Evolutionary conservation across 805 yeast species (phyloP).

Genomic region (Lipomyces starkeyi): DNA sequence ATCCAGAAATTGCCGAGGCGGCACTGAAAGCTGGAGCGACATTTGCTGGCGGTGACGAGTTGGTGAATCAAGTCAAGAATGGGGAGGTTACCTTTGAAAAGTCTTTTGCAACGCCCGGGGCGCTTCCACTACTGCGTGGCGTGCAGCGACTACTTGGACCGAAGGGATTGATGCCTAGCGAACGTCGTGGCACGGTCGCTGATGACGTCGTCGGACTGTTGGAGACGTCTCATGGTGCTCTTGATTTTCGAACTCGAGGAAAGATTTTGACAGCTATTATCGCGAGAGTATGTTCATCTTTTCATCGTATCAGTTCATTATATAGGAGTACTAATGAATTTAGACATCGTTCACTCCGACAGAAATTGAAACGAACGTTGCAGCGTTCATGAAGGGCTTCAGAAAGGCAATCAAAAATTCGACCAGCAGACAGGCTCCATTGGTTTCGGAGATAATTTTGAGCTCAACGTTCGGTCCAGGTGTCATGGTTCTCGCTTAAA

Average conservation of each 20-base stretch:
- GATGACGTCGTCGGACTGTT: conserved; percentile 22
- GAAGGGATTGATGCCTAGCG: conserved; percentile 84
- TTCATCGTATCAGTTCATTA: neutral
- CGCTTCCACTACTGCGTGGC: conserved; percentile 62
- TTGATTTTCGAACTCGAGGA: conserved; percentile 21
- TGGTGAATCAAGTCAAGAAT: conserved; percentile 66
- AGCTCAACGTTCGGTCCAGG: conserved; percentile 33
- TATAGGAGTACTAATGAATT: neutral
- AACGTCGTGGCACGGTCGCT: conserved; percentile 80
- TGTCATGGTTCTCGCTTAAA: conserved; percentile 25
- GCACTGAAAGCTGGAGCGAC: conserved; percentile 67
- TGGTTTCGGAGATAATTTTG: conserved; percentile 28
- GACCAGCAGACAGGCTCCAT: conserved; percentile 19
- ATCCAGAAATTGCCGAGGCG: conserved; percentile 57
- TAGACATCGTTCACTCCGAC: conserved; percentile 19
- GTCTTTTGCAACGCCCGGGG: conserved; percentile 85
- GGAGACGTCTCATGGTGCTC: conserved; percentile 10
- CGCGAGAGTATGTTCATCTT: conserved; percentile 25
- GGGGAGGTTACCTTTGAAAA: conserved; percentile 67
- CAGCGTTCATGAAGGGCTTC: conserved; percentile 30
- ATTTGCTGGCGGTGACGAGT: conserved; percentile 72
- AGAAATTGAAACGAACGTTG: conserved; percentile 24
- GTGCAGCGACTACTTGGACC: conserved; percentile 88
- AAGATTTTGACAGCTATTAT: conserved; percentile 11
- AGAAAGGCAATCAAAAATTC: conserved; percentile 14